phyloP scores from a whole-genome alignment of 139 green algal species.

The Asterochloris sp. region DNA sequence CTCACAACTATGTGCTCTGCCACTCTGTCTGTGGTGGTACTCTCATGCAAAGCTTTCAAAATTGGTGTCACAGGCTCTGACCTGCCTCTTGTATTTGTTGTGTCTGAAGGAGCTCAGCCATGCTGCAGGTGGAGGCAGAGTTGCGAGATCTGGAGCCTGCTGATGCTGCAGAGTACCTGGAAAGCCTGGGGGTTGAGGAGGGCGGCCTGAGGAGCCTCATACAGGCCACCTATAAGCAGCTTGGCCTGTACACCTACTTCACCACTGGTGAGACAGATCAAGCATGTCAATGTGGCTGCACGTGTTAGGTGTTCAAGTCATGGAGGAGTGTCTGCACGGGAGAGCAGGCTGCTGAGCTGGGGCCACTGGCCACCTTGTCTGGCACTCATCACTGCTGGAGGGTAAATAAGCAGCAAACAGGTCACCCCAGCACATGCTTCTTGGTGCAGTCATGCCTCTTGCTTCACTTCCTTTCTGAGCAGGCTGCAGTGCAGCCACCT shows the following conservation, averaged over 20 bases:
- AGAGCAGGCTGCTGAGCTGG: not conserved
- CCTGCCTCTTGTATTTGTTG: too few species aligned
- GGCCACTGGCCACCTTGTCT: not conserved
- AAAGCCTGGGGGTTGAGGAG: slow-evolving; percentile 75
- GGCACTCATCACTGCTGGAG: not conserved
- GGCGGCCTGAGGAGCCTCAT: slow-evolving; percentile 71
- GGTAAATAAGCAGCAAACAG: too few species aligned
- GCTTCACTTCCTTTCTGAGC: too few species aligned
- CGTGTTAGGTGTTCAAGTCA: not conserved
- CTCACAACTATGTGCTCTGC: too few species aligned
- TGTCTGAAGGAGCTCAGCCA: not conserved
- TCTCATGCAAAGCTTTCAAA: not conserved
- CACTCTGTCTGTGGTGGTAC: not conserved
- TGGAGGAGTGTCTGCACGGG: not conserved
- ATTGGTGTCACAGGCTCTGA: too few species aligned
- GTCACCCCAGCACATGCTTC: too few species aligned
- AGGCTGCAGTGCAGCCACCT: too few species aligned
- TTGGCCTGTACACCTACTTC: slow-evolving; percentile 97
- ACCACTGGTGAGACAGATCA: slow-evolving; percentile 62
- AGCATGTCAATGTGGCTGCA: not conserved
- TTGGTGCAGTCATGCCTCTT: too few species aligned
- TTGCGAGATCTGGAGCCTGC: slow-evolving; percentile 83
- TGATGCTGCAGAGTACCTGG: slow-evolving; percentile 88
- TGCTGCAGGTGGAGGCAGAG: slow-evolving; percentile 83
- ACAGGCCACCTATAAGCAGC: slow-evolving; percentile 73